Conservation (phyloP, 2,329 filamentous ascomycete species). For the Paraphaeosphaeria sporulosa region DNA sequence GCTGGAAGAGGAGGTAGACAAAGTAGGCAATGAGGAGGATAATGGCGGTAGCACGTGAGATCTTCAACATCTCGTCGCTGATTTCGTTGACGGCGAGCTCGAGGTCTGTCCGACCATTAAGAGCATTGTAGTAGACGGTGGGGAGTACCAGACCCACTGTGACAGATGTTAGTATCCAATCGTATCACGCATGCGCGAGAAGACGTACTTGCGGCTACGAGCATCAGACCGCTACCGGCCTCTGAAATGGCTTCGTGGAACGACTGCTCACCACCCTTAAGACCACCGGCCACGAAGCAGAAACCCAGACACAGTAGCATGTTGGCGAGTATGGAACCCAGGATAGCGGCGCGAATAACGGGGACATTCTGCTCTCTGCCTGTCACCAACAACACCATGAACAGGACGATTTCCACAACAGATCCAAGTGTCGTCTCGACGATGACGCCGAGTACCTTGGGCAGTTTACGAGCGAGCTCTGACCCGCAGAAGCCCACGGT, state of each 20-base stretch:
- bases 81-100: slow-evolving; percentile 64
- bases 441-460: slow-evolving; percentile 73
- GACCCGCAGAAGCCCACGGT: slow-evolving; percentile 77
- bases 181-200: slow-evolving; percentile 47
- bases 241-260: slow-evolving; percentile 82
- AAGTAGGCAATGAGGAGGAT: slow-evolving; percentile 74
- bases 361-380: slow-evolving; percentile 55
- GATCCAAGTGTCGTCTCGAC: slow-evolving; percentile 70
- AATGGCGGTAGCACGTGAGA: slow-evolving; percentile 75
- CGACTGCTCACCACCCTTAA: slow-evolving; percentile 70
- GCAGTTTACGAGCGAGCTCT: slow-evolving; percentile 76
- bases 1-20: slow-evolving; percentile 72
- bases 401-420: slow-evolving; percentile 82
- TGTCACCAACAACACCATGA: slow-evolving; percentile 75
- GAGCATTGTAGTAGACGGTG: slow-evolving; percentile 61
- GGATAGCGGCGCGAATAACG: slow-evolving; percentile 84
- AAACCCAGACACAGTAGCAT: slow-evolving; percentile 79
- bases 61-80: slow-evolving; percentile 62
- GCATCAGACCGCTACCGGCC: slow-evolving; percentile 76
- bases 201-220: slow-evolving; percentile 72
- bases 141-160: slow-evolving; percentile 59
- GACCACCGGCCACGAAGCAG: slow-evolving; percentile 80
- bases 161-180: slow-evolving; percentile 20
- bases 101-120: slow-evolving; percentile 37
- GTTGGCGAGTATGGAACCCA: slow-evolving; percentile 84